Evolutionary conservation across 2,329 filamentous ascomycete genomes (phyloP).

Genomic region (Fusarium sp.): DNA sequence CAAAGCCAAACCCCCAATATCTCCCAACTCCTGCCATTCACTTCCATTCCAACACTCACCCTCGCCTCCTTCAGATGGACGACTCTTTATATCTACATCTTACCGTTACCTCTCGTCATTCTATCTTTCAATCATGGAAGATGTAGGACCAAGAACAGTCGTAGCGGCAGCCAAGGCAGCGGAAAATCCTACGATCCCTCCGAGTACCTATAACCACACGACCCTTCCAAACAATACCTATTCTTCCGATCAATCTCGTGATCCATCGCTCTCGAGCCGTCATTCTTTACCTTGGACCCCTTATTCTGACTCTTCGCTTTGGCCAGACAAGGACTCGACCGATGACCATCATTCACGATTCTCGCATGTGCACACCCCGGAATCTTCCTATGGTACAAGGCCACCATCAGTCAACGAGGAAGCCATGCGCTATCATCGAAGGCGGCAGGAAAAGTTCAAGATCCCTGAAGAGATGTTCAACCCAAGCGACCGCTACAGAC

Average conservation of each 20-base stretch:
- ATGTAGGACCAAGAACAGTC: neutral
- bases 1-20: neutral
- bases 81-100: neutral
- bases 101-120: neutral
- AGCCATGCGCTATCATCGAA: neutral
- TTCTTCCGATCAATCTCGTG: constrained; percentile 1
- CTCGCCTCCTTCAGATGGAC: neutral
- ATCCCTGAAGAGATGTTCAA: neutral
- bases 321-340: neutral
- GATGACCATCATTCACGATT: constrained; percentile 2
- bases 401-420: constrained; percentile 18
- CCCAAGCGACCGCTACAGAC: constrained; percentile 1
- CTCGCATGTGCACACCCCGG: constrained; percentile 6
- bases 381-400: constrained; percentile 22
- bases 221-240: neutral
- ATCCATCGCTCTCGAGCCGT: neutral
- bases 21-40: neutral
- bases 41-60: neutral
- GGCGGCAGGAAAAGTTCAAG: neutral
- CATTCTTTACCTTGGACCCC: neutral
- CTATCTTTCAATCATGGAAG: neutral
- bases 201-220: neutral
- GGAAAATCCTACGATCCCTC: neutral
- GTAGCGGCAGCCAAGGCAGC: neutral
- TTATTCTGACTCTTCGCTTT: neutral